Base-by-base conservation (phyloP, 106 monocot genomes). In the Allium sativum region DNA sequence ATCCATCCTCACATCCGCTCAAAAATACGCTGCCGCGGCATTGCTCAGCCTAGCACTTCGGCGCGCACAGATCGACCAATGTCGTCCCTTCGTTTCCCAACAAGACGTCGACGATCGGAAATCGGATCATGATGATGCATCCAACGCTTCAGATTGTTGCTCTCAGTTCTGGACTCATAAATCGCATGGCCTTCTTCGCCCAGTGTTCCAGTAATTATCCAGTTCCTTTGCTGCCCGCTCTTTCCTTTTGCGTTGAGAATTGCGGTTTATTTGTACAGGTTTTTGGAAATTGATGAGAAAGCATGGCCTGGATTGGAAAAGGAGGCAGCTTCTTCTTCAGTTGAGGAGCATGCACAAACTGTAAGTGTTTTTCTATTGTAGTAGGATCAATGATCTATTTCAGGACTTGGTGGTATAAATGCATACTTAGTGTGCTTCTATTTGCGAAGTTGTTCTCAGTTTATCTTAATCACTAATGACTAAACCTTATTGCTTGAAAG, bases 51-150 rank as follows among this genome's bases (percentile, higher is more conserved):
- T 93, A 59, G 74, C 93, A 59, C 82, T 93, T 22, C 77, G 89
- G 44, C 80, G 79, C 63, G 84, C 82, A 21, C 93, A 93, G 85
- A 85, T 89, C 82, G 85, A 89, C 73, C 93, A 83, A 67, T 64
- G 78, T 44, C 77, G 59, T 7, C 82, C 82, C 42, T 58, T 88
- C 57, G 80, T 77, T 21, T 70, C 64, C 22, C 65, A 52, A 17
- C 71, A 21, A 10, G 62, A 62, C 48, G 68, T 43, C 8, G 63
- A 53, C 13, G 20, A 45, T 18, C 22, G 14, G 17, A 21, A 19
- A 12, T 8, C 47, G 51, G 12, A 14, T 15, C 12, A 9, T 51
- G 18, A 52, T 19, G 55, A 47, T 4, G 65, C 14, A 7, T 62
- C 41, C 1, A 59, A 40, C 1, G 65, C 15, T 7, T 62, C n/a